Base-by-base conservation (phyloP, 768 basidiomycete genomes). In the Psilocybe subaeruginosa region DNA sequence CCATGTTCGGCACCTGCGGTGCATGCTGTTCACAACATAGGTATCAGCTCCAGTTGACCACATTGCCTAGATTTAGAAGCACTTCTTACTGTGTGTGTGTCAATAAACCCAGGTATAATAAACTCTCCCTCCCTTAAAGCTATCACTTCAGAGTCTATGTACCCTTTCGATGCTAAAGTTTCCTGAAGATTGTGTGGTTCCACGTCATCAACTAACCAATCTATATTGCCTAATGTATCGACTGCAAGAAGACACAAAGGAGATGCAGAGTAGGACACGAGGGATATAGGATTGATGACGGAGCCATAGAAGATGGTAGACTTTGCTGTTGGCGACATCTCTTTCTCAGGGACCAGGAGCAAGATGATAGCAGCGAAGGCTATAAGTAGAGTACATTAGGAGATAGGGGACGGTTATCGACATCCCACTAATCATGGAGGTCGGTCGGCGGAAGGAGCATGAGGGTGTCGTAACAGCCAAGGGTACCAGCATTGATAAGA, bases 41-140 rank as follows among this genome's bases (percentile, higher is more conserved):
- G 11, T 27, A 47, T 35, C 11, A 35, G 33, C 7, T 45, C 57
- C 35, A 58, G 49, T 35, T 35, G 3, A 19, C 45, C 27, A 52
- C 35, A 3, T 17, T 12, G 16, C 14, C 14, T 49, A 3, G 17
- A 27, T 23, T 6, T 4, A 14, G 16, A 43, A 56, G 51, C 19
- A 45, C 19, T 45, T 72, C 89, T 70, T 70, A 95, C 95, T 35
- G 90, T 92, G 74, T 97, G 95, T 31, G 95, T 97, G 78, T 97
- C 95, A 56, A 96, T 78, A 72, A 97, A 86, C 3, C 95, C 95
- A 5, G 95, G 95, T 69, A 93, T 85, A 58, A 97, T 68, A 70
- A 95, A 95, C 64, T 88, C 80, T 14, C 85, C 85, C 2, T 79
- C 72, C 9, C 72, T 73, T 50, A 88, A 69, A n/a, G 59, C 58